Percentiles rank a stretch among this genome's conserved stretches.
Evolutionary conservation across 345 rosid genomes (phyloP).

Genomic region (Erucastrum elatum): DNA sequence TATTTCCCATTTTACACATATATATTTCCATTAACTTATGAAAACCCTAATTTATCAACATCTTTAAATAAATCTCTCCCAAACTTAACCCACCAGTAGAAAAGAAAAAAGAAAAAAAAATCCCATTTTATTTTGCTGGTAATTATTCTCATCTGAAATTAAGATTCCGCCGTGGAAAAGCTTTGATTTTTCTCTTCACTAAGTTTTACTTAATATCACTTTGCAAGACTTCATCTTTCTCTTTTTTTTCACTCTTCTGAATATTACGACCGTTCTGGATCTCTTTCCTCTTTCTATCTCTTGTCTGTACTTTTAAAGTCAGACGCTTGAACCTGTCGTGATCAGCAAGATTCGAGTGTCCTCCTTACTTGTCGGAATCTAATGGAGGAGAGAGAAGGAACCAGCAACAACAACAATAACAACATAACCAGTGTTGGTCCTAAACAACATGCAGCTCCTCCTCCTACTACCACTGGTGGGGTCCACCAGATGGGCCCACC

Average conservation of each 20-base stretch:
- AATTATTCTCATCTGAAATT: constrained; percentile 41
- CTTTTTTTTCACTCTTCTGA: constrained; percentile 8
- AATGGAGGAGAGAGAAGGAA: constrained; percentile 69
- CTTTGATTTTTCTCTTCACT: constrained; percentile 50
- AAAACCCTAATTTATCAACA: constrained; percentile 18
- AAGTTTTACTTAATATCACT: constrained; percentile 10
- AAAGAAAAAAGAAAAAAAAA: constrained; percentile 11
- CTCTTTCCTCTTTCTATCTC: neutral
- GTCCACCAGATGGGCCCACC: constrained; percentile 45
- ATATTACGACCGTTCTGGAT: constrained; percentile 29
- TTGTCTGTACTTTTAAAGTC: constrained; percentile 35
- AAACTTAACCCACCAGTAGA: constrained; percentile 27
- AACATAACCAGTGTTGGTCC: constrained; percentile 43
- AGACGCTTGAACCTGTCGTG: constrained; percentile 40
- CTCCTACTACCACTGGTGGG: constrained; percentile 39
- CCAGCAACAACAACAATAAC: neutral
- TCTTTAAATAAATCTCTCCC: constrained; percentile 46
- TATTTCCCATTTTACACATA: neutral
- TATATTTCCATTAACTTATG: neutral
- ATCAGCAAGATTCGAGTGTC: constrained; percentile 37
- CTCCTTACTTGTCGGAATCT: constrained; percentile 35
- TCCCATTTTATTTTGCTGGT: constrained; percentile 24
- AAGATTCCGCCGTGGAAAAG: constrained; percentile 37
- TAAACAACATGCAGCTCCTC: constrained; percentile 31
- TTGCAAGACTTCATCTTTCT: neutral